Base-by-base conservation (phyloP, 2,329 filamentous ascomycete species). In the Atkinsonella hypoxylon region DNA sequence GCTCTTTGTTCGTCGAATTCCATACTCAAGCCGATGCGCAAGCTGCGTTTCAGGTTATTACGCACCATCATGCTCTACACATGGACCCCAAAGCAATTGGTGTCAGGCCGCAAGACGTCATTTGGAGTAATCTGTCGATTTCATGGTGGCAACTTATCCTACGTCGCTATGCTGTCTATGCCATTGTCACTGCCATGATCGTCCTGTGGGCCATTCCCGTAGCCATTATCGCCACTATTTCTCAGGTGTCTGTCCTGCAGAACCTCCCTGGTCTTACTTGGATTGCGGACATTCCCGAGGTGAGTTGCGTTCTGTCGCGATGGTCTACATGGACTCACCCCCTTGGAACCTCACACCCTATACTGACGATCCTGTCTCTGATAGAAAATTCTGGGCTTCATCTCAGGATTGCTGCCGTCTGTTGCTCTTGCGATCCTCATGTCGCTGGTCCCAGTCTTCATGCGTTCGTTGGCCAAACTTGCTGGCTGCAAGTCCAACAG, bases 1-100 rank as follows among this genome's bases (percentile, higher is more conserved):
- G 79, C 48, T 83, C 89, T 3, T 85, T 93, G n/a, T 97, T 98
- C 60, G 87, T 98, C 56, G 90, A 97, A 62, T 98, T 95, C 62
- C 77, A 80, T 55, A 82, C 79, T 3, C 87, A 95, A 63, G 78
- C 83, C 22, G 87, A 88, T 53, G 93, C 93, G 9, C 91, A 98
- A 65, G 74, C 77, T 51, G 90, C 91, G 22, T 95, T 78, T 67
- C 90, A 96, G 67, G 83, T 81, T 18, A 74, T 94, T 30, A 79
- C 88, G 7, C 87, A 93, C 67, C 87, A 93, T 64, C 79, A 87
- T 50, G 82, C 86, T 30, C 72, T 91, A 41, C 86, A 89, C 66
- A 89, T 95, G 84, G 79, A 85, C 20, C 89, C 89, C 45, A 83
- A 89, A 31, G 89, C 83, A 61, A 90, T 91, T 51, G 89, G 89